Percentiles rank a stretch among this genome's conserved stretches.
phyloP scores from a whole-genome alignment of 331 rosid species.

The Arachis monticola region DNA sequence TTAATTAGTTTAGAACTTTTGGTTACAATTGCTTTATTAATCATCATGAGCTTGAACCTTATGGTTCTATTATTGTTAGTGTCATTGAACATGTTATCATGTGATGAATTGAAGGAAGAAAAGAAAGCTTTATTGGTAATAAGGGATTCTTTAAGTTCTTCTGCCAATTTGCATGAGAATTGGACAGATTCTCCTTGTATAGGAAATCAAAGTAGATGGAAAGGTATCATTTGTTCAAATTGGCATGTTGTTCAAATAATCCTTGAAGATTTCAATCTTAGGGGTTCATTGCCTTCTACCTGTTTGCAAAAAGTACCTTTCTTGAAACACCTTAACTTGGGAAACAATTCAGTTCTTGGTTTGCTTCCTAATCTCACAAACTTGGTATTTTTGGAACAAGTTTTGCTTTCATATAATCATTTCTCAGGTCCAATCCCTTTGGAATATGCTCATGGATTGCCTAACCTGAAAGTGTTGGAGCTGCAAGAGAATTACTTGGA shows the following conservation, averaged over 20 bases:
- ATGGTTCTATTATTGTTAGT: slow-evolving; percentile 31
- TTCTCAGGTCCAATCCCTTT: slow-evolving; percentile 56
- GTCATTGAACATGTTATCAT: slow-evolving; percentile 22
- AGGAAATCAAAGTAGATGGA: slow-evolving; percentile 56
- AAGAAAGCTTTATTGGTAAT: slow-evolving; percentile 59
- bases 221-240: slow-evolving; percentile 60
- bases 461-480: slow-evolving; percentile 44
- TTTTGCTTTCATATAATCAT: slow-evolving; percentile 48
- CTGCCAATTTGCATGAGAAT: slow-evolving; percentile 52
- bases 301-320: slow-evolving; percentile 53
- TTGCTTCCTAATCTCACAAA: slow-evolving; percentile 51
- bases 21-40: slow-evolving; percentile 31
- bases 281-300: slow-evolving; percentile 57
- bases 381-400: slow-evolving; percentile 50
- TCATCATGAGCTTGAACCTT: slow-evolving; percentile 45
- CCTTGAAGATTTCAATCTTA: slow-evolving; percentile 55
- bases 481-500: slow-evolving; percentile 16
- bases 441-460: slow-evolving; percentile 46
- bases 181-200: slow-evolving; percentile 82
- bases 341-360: slow-evolving; percentile 65
- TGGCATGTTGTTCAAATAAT: slow-evolving; percentile 62
- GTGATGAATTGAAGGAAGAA: slow-evolving; percentile 44
- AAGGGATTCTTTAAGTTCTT: slow-evolving; percentile 59
- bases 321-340: slow-evolving; percentile 51
- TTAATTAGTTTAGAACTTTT: slow-evolving; percentile 28